A percentile compares a stretch with the other conserved stretches of the same genome.
Evolutionary conservation across 2,329 filamentous ascomycete species (phyloP).

Genomic region (Colletotrichum eremochloae): DNA sequence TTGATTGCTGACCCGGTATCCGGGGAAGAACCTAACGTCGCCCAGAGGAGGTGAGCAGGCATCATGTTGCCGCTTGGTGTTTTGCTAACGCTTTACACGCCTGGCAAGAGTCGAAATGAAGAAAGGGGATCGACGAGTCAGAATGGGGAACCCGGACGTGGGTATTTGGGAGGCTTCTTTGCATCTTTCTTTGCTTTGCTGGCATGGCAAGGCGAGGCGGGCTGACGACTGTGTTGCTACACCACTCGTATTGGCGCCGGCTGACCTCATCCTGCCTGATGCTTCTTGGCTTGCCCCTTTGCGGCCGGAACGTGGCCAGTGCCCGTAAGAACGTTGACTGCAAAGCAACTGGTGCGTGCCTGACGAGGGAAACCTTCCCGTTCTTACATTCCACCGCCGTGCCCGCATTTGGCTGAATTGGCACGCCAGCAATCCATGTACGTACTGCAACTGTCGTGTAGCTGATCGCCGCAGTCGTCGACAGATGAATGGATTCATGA

Average conservation of each 20-base stretch:
- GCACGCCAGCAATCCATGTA: background rate
- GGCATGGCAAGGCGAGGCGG: constrained; percentile 20
- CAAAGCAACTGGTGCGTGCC: constrained; percentile 24
- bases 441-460: background rate
- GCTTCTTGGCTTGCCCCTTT: constrained; percentile 20
- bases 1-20: constrained; percentile 23
- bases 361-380: constrained; percentile 12
- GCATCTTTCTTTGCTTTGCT: constrained; percentile 24
- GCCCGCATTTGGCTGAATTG: constrained; percentile 13
- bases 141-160: background rate
- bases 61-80: background rate
- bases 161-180: constrained; percentile 1
- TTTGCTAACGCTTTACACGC: background rate
- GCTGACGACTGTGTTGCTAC: constrained; percentile 1
- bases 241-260: constrained; percentile 7
- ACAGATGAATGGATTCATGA: constrained; percentile 9
- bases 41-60: constrained; percentile 9
- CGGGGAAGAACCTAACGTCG: constrained; percentile 17
- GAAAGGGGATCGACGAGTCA: constrained; percentile 10
- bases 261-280: constrained; percentile 26
- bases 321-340: constrained; percentile 35
- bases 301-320: constrained; percentile 23
- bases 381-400: background rate
- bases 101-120: constrained; percentile 6
- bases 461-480: constrained; percentile 2